Evolutionary conservation across 352 stramenopile species (phyloP), one percentile per base, ranked within the genome.

Genomic region (Phytophthora cajani): DNA sequence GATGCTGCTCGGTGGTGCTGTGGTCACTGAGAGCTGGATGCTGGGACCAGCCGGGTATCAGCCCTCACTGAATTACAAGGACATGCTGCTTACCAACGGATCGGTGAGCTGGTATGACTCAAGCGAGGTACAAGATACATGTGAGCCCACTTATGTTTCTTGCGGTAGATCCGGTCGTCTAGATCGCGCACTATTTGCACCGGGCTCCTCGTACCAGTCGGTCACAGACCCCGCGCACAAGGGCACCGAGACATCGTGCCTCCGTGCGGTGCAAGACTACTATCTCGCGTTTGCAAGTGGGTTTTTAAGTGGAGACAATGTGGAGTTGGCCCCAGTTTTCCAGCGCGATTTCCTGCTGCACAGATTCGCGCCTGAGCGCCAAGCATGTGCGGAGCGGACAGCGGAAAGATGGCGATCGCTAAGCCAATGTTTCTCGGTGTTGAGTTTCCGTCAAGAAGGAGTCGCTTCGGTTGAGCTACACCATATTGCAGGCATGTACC

Each of bases 281-380:
- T 54, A 33, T 12, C 49, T 54, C 5, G 49, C 49, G 19, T 54
- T 54, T 54, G 2, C 11, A n/a, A 32, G 17, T 33, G 49, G 49
- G 0, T 54, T 11, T 19, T 10, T n/a, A 54, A 33, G 3, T 12
- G 49, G 9, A 2, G 21, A 33, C 4, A 19, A 32, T 33, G 33
- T 10, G 32, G 32, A 47, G 40, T 23, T 49, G 54, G 21, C 19
- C 2, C 7, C 11, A 54, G 49, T 16, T 16, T 54, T 54, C 17
- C 49, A 54, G 21, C 49, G 21, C 12, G 49, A 54, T 16, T 54
- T 54, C 49, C 49, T 54, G 8, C 49, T 33, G 21, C 49, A 54
- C 21, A n/a, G 49, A 11, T 54, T 54, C 17, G 49, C 11, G 9
- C 16, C 11, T 30, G 27, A 30, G 3, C 27, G 7, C 27, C 27